These are phyloP conservation scores for Fonsecaea multimorphosa DNA, from an alignment of 2,329 filamentous ascomycete genomes.

Conservation along the genomic window DNA sequence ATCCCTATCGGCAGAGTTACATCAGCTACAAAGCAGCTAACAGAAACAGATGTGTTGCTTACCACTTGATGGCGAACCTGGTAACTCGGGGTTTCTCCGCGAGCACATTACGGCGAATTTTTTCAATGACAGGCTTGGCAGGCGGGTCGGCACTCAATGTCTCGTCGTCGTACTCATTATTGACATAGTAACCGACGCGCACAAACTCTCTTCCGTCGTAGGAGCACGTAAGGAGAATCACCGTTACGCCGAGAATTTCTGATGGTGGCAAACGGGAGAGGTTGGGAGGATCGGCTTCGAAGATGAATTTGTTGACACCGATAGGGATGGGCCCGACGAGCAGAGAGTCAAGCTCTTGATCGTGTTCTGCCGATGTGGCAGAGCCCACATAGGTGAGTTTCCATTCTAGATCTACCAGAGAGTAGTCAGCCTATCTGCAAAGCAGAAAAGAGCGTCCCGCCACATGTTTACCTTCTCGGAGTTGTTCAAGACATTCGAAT, in stretches of 20 bases:
- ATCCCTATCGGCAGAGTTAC: constrained; percentile 67
- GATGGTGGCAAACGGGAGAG: constrained; percentile 88
- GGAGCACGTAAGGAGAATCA: constrained; percentile 93
- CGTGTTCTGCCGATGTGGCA: constrained; percentile 94
- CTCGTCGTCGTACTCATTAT: constrained; percentile 97
- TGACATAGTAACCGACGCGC: constrained; percentile 98
- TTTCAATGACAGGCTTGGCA: constrained; percentile 88
- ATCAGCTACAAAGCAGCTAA: background rate
- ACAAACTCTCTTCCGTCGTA: constrained; percentile 98
- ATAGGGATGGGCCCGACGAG: constrained; percentile 97
- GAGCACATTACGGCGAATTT: constrained; percentile 87
- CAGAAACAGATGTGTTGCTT: constrained; percentile 44
- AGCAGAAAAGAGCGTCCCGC: background rate
- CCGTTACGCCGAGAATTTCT: constrained; percentile 95
- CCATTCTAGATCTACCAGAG: constrained; percentile 85
- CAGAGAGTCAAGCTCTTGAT: constrained; percentile 96
- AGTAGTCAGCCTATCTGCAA: constrained; percentile 19
- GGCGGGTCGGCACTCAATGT: constrained; percentile 89
- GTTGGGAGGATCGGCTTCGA: constrained; percentile 92
- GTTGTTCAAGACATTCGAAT: constrained; percentile 92
- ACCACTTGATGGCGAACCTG: constrained; percentile 99
- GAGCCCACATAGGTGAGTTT: constrained; percentile 99
- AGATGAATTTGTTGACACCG: constrained; percentile 98
- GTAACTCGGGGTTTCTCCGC: constrained; percentile 98
- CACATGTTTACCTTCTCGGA: constrained; percentile 76